Percentiles rank a stretch among this genome's conserved stretches.
phyloP scores from a whole-genome alignment of 805 yeast species.

The Maudiozyma bulderi region DNA sequence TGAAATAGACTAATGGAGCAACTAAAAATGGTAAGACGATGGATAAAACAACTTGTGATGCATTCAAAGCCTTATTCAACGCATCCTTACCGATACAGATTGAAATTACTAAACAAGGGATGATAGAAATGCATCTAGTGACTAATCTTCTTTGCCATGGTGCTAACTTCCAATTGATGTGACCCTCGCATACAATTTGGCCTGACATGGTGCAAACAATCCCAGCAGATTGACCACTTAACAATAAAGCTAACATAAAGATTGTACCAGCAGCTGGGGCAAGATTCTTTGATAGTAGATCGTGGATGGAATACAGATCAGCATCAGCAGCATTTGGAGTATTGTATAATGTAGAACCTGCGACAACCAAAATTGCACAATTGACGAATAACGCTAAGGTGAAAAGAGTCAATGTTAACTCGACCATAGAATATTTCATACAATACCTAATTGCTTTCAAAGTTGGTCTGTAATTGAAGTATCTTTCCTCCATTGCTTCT shows the following conservation, averaged over 20 bases:
- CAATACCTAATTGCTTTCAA: constrained; percentile 63
- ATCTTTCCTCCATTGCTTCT: constrained; percentile 31
- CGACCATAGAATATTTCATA: constrained; percentile 61
- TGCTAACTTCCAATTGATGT: constrained; percentile 64
- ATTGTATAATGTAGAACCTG: constrained; percentile 68
- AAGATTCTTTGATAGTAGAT: constrained; percentile 46
- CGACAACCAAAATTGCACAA: constrained; percentile 69
- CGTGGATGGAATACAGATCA: constrained; percentile 70
- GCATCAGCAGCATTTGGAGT: constrained; percentile 68
- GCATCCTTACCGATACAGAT: constrained; percentile 66
- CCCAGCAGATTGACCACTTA: constrained; percentile 87
- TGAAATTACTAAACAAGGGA: constrained; percentile 73
- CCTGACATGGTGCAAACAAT: constrained; percentile 91
- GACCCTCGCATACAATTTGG: constrained; percentile 87
- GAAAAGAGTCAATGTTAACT: constrained; percentile 58
- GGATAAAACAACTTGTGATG: constrained; percentile 80
- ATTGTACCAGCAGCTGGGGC: constrained; percentile 75
- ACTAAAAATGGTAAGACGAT: constrained; percentile 73
- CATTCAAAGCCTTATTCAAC: constrained; percentile 59
- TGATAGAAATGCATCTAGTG: constrained; percentile 68
- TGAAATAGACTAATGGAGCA: constrained; percentile 78
- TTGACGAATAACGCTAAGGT: constrained; percentile 82
- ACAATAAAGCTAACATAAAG: constrained; percentile 74
- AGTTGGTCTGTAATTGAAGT: constrained; percentile 56
- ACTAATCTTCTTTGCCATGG: constrained; percentile 76